Base-by-base conservation (phyloP, 108 stramenopile genomes). In the Fistulifera solaris region DNA sequence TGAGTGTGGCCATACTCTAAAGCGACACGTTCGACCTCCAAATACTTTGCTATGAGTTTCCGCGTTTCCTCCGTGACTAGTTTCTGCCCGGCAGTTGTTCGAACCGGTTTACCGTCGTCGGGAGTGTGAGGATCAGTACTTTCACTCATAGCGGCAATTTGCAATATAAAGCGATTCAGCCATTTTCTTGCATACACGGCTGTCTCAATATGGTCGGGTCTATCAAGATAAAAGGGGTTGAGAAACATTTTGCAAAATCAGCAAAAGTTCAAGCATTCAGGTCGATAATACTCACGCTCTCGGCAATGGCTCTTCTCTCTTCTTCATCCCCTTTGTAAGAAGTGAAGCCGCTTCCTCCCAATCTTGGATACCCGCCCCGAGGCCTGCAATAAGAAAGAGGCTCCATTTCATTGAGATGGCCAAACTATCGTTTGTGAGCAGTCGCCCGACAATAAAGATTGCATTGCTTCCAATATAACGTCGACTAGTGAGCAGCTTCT, bases 391-490 rank as follows among this genome's bases (percentile, higher is more conserved):
- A 14, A 90, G 66, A 52, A 90, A 86, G 7, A 86, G 54, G 35
- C 78, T 69, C 84, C 88, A 90, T n/a, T 67, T 65, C n/a, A 81
- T 23, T 1, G 75, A 73, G 54, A 90, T 76, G 17, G 76, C 67
- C 53, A 78, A 79, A 24, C 56, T 77, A 42, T 86, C 74, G 46
- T 65, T 67, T 3, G 60, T 77, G 3, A 90, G 72, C 18, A 90
- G 64, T 23, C 68, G 58, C 1, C 80, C 83, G 47, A 90, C 86
- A 1, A 90, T 75, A 59, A 71, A 73, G 3, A 75, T 70, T n/a
- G 70, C 83, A 67, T 86, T 84, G 59, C 82, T 72, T 18, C 80
- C 80, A 42, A 90, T 81, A 57, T 80, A 90, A 43, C 84, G 57
- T 24, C 85, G 70, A 43, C 82, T 78, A 11, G 76, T 53, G 38